phyloP scores from a whole-genome alignment of 192 early-diverging fungal species.

The Coemansia javaensis region DNA sequence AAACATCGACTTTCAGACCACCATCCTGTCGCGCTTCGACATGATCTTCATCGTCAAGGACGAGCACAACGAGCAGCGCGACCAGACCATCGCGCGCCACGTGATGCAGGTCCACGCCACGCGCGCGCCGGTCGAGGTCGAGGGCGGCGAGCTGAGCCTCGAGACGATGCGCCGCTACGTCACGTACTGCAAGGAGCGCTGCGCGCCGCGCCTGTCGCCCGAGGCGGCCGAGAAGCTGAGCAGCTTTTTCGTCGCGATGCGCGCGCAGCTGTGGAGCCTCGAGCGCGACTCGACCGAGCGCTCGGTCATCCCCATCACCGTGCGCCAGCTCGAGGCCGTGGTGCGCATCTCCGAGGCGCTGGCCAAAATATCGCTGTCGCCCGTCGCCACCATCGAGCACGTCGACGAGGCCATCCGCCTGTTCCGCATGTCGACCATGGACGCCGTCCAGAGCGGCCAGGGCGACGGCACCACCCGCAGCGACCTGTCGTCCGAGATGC shows the following conservation, averaged over 20 bases:
- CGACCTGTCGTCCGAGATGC: slow-evolving; percentile 72
- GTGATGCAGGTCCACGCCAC: slow-evolving; percentile 94
- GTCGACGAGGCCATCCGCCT: slow-evolving; percentile 97
- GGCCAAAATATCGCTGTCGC: slow-evolving; percentile 88
- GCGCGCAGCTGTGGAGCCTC: slow-evolving; percentile 73
- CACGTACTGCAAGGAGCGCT: slow-evolving; percentile 89
- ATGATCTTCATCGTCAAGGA: slow-evolving; percentile 99
- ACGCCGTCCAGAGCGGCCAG: slow-evolving; percentile 86
- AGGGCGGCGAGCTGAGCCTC: slow-evolving; percentile 82
- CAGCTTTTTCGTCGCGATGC: slow-evolving; percentile 89
- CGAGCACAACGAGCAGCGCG: slow-evolving; percentile 89
- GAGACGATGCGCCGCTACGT: slow-evolving; percentile 96
- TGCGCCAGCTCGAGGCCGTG: slow-evolving; percentile 96
- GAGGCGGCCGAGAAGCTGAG: slow-evolving; percentile 91
- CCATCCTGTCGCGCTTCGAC: slow-evolving; percentile 98
- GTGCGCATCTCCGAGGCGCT: slow-evolving; percentile 96
- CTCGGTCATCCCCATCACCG: slow-evolving; percentile 93
- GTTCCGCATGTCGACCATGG: slow-evolving; percentile 97
- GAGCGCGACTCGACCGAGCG: slow-evolving; percentile 67
- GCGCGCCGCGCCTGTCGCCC: slow-evolving; percentile 82
- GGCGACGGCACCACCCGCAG: slow-evolving; percentile 72
- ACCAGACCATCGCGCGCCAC: slow-evolving; percentile 90
- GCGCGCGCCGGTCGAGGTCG: slow-evolving; percentile 55
- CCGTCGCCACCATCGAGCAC: slow-evolving; percentile 78
- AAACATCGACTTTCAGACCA: slow-evolving; percentile 99